These are phyloP conservation scores for Cercospora sesami DNA, from an alignment of 2,329 filamentous ascomycete genomes.

Conservation along the genomic window DNA sequence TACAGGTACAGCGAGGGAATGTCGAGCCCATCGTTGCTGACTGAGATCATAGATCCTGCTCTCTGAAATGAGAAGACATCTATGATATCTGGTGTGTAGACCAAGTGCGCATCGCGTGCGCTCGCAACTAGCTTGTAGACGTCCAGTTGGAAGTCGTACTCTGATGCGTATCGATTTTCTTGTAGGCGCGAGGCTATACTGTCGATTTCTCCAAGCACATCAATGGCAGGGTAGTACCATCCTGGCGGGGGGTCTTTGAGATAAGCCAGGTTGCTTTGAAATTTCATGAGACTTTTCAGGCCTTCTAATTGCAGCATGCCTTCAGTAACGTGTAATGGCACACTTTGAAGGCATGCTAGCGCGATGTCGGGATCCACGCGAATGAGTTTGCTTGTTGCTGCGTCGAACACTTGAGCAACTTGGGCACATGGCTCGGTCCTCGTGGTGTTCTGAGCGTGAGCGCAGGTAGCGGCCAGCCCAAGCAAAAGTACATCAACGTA, in stretches of 20 bases:
- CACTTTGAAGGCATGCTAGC: neutral
- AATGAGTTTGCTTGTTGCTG: neutral
- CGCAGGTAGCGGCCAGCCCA: neutral
- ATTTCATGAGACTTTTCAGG: constrained; percentile 31
- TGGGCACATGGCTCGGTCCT: neutral
- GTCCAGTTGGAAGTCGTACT: constrained; percentile 45
- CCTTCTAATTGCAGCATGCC: constrained; percentile 5
- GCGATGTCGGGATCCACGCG: neutral
- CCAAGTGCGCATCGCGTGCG: constrained; percentile 46
- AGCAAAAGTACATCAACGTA: neutral
- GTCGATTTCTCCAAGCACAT: constrained; percentile 17
- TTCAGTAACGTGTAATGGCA: neutral
- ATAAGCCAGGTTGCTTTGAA: constrained; percentile 44
- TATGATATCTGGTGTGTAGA: constrained; percentile 42
- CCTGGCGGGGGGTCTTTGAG: constrained; percentile 42
- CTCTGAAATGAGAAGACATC: constrained; percentile 41
- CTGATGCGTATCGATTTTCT: constrained; percentile 37
- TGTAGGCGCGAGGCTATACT: constrained; percentile 29
- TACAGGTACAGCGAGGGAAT: constrained; percentile 41
- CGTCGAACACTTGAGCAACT: neutral
- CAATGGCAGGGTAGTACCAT: constrained; percentile 39
- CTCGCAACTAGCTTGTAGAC: constrained; percentile 40
- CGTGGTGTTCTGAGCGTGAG: neutral
- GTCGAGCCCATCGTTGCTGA: constrained; percentile 41
- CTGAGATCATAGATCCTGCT: constrained; percentile 13